A percentile compares a stretch with the other conserved stretches of the same genome.
Conservation (phyloP, 371 early-diverging fungal species). For the Mucor racemosus region DNA sequence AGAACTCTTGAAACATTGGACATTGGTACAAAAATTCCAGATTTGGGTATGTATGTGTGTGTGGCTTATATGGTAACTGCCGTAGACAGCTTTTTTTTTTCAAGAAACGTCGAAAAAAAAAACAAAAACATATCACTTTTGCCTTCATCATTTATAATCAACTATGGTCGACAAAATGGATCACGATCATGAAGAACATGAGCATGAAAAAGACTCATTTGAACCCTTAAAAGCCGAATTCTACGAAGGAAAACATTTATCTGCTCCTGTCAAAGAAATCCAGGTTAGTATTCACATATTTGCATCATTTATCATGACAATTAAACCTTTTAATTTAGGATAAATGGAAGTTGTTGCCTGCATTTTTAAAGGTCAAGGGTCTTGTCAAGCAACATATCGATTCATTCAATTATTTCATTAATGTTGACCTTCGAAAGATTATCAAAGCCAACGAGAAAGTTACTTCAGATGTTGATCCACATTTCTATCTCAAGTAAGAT, state of each 20-base stretch:
- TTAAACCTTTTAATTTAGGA: slow-evolving; percentile 61
- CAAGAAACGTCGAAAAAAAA: neutral
- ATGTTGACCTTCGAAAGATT: slow-evolving; percentile 96
- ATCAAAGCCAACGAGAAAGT: slow-evolving; percentile 94
- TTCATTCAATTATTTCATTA: slow-evolving; percentile 99
- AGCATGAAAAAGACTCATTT: slow-evolving; percentile 36
- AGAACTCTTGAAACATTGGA: too few species aligned
- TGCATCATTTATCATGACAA: neutral
- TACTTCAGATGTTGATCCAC: slow-evolving; percentile 98
- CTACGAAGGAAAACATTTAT: slow-evolving; percentile 52
- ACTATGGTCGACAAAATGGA: slow-evolving; percentile 14
- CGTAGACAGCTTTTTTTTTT: slow-evolving; percentile 10
- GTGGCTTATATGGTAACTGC: slow-evolving; percentile 2
- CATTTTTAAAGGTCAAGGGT: slow-evolving; percentile 97
- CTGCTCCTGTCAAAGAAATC: slow-evolving; percentile 56
- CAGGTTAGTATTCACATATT: slow-evolving; percentile 32
- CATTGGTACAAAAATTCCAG: too few species aligned
- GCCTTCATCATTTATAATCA: neutral
- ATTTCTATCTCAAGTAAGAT: slow-evolving; percentile 92
- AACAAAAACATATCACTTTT: neutral
- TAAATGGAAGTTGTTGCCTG: slow-evolving; percentile 98
- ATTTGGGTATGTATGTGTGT: neutral
- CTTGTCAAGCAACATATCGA: slow-evolving; percentile 99
- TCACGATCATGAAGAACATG: slow-evolving; percentile 15
- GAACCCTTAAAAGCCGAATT: slow-evolving; percentile 48